Base-by-base conservation (phyloP, 176 grass and related monocot genomes). In the Carex parvula region DNA sequence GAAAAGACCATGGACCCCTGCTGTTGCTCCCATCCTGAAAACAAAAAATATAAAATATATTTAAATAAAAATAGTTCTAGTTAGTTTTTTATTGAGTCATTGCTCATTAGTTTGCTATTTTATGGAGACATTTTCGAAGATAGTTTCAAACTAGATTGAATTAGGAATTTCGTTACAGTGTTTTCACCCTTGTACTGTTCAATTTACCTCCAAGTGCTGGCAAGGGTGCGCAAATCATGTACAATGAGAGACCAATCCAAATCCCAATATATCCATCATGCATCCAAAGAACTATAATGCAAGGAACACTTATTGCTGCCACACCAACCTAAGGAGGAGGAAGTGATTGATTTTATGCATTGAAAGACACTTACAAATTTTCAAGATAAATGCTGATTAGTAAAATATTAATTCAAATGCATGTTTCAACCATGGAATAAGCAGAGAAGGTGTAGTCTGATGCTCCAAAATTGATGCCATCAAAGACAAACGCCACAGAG, bases 381-480 rank as follows among this genome's bases (percentile, higher is more conserved):
- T 71, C 5, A 58, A 55, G 42, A 71, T 9, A 42, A 69, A 10
- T 46, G 2, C 2, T 0, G 10, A 46, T 11, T 64, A 46, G 42
- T 16, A 63, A 67, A 63, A 52, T 39, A 65, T 83, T 16, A 2
- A 64, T 72, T 84, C 3, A n/a, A 84, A 70, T 50, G 64, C 44
- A 18, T 81, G 30, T 12, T 48, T 55, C 4, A 89, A 82, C 90
- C 92, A 94, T 94, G 29, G 92, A 94, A 87, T 90, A 92, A 3
- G 90, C 92, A 22, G 92, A 8, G 35, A 86, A 94, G 35, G 86
- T 74, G 58, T 92, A 94, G 84, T 94, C 92, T 2, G 92, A 94
- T 46, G 92, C 92, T 10, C 92, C 92, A 58, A 90, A 90, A 60
- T 94, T 94, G 86, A 92, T 9, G 50, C 93, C 90, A 35, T 94